Evolutionary conservation across 2,329 filamentous ascomycete genomes (phyloP).

Genomic region (Fusarium metavorans): DNA sequence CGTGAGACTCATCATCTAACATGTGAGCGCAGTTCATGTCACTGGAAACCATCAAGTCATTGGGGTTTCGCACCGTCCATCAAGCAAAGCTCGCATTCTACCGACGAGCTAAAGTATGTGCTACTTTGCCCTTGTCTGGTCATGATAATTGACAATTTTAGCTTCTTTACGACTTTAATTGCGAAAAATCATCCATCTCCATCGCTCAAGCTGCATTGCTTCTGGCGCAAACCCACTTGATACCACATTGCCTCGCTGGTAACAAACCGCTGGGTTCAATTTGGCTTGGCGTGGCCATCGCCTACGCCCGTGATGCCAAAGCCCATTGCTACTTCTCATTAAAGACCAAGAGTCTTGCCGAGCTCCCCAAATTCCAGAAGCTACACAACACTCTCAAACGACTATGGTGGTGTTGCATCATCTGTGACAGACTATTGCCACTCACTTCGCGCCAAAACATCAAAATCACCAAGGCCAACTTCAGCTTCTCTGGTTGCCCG

Average conservation of each 20-base stretch:
- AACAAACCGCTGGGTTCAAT: conserved; percentile 43
- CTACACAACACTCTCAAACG: conserved; percentile 39
- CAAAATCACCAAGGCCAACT: conserved; percentile 41
- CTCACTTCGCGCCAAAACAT: conserved; percentile 42
- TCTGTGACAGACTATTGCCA: conserved; percentile 36
- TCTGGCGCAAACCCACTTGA: conserved; percentile 41
- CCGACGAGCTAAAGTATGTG: conserved; percentile 35
- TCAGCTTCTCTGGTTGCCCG: conserved; percentile 36
- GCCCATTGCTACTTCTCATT: conserved; percentile 39
- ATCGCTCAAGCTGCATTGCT: conserved; percentile 41
- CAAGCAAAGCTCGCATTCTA: conserved; percentile 43
- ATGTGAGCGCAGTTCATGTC: conserved; percentile 28
- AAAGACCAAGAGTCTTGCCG: conserved; percentile 6
- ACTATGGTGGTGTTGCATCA: conserved; percentile 44
- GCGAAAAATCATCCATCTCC: conserved; percentile 39
- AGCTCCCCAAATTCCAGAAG: conserved; percentile 26
- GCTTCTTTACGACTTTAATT: conserved; percentile 44
- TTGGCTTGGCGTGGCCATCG: conserved; percentile 43
- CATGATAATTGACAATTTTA: neutral
- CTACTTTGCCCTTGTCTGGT: fast-evolving
- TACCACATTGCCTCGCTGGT: conserved; percentile 40
- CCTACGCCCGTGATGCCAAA: conserved; percentile 41
- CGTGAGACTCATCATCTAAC: neutral
- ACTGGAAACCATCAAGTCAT: conserved; percentile 25
- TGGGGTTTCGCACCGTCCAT: conserved; percentile 39